These are phyloP conservation scores for Pueraria montana DNA, from an alignment of 306 rosid genomes.

Conservation along the genomic window DNA sequence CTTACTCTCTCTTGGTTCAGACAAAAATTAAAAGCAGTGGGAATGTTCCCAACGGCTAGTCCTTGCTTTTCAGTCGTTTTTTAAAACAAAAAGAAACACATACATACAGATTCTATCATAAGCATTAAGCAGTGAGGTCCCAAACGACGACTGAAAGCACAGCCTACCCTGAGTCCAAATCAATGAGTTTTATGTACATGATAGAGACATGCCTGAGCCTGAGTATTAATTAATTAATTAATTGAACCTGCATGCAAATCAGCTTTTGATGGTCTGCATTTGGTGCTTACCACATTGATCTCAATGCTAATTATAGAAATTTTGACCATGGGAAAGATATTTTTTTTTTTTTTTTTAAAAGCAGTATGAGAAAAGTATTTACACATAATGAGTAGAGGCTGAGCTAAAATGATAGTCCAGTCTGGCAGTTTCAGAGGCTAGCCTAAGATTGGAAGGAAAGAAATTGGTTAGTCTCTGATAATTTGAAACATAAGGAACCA, in stretches of 20 bases:
- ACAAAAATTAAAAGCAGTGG: constrained; percentile 65
- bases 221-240: too few species aligned
- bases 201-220: constrained; percentile 37
- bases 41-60: constrained; percentile 78
- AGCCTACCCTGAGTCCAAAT: constrained; percentile 50
- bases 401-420: constrained; percentile 52
- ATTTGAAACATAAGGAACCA: constrained; percentile 58
- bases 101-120: constrained; percentile 51
- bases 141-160: constrained; percentile 33
- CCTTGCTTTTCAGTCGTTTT: constrained; percentile 49
- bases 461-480: constrained; percentile 31
- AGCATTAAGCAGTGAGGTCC: constrained; percentile 44
- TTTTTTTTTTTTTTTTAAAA: not conserved
- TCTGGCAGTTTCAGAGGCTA: constrained; percentile 50
- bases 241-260: too few species aligned
- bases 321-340: too few species aligned
- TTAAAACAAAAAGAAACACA: constrained; percentile 24
- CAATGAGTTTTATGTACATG: constrained; percentile 46
- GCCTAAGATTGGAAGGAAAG: constrained; percentile 57
- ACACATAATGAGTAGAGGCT: constrained; percentile 44
- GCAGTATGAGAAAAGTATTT: not conserved
- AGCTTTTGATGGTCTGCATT: too few species aligned
- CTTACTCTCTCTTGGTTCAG: constrained; percentile 43
- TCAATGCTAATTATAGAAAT: too few species aligned
- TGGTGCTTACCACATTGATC: too few species aligned